Percentiles rank a stretch among this genome's conserved stretches.
phyloP scores from a whole-genome alignment of 2,329 filamentous ascomycete species.

The Aspergillus persii region DNA sequence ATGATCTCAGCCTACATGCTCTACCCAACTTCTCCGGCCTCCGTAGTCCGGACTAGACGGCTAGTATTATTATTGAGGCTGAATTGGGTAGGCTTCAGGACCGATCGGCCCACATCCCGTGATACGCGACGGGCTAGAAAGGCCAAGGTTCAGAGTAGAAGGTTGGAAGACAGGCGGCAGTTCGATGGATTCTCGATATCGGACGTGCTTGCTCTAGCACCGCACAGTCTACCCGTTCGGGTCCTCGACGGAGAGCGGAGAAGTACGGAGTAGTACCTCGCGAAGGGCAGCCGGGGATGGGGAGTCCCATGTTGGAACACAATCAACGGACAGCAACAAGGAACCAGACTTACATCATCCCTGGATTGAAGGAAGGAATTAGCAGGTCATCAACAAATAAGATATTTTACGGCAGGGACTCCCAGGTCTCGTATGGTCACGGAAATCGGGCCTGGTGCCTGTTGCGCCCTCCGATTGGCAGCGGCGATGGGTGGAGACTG shows the following conservation, averaged over 20 bases:
- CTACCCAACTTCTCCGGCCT: too few relatives aligned
- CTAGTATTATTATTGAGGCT: not conserved
- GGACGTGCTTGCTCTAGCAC: too few relatives aligned
- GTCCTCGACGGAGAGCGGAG: not conserved
- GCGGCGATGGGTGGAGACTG: slow-evolving; percentile 14
- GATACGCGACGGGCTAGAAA: slow-evolving; percentile 7
- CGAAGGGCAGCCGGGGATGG: too few relatives aligned
- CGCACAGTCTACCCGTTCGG: not conserved
- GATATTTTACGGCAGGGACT: too few relatives aligned
- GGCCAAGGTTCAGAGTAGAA: too few relatives aligned
- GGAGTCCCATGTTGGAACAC: not conserved
- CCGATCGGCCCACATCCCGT: slow-evolving; percentile 17
- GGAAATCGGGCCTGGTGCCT: not conserved
- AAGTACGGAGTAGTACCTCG: not conserved
- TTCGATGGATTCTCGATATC: not conserved
- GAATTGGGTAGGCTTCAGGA: slow-evolving; percentile 5
- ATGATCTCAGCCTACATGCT: not conserved
- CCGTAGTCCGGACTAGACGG: too few relatives aligned
- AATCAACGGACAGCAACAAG: not conserved
- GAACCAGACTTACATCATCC: too few relatives aligned
- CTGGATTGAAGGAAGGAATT: too few relatives aligned
- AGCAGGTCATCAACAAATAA: too few relatives aligned
- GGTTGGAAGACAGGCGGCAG: not conserved
- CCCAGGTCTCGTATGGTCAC: not conserved
- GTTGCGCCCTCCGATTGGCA: slow-evolving; percentile 13